Evolutionary conservation across 169 alveolate genomes (phyloP).

Genomic region (Cyclospora cayetanensis): DNA sequence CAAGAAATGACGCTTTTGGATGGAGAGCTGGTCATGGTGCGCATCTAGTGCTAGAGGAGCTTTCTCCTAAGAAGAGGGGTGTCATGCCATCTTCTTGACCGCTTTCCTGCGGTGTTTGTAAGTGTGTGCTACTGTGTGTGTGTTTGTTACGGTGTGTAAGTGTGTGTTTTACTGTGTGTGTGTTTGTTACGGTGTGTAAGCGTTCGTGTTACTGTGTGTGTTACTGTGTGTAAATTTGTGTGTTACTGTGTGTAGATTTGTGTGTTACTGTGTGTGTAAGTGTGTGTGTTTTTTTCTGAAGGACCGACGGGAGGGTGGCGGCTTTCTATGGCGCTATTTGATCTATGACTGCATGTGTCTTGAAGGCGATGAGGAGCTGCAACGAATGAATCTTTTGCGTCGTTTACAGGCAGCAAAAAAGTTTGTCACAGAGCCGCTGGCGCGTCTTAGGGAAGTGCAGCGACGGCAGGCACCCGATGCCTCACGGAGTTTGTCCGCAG

Average conservation of each 20-base stretch:
- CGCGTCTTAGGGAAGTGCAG: not conserved
- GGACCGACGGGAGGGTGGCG: slow-evolving; percentile 38
- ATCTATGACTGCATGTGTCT: slow-evolving; percentile 89
- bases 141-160: no score
- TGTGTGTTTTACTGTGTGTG: not conserved
- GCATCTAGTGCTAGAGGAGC: not conserved
- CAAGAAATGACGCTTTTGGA: slow-evolving; percentile 90
- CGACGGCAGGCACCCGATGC: not conserved
- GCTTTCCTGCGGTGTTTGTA: no score
- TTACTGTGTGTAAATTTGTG: no score
- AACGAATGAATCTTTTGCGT: slow-evolving; percentile 82
- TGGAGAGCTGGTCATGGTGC: slow-evolving; percentile 90
- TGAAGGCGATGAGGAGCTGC: slow-evolving; percentile 82
- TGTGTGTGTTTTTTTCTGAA: not conserved
- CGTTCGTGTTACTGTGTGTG: no score
- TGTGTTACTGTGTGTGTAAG: no score
- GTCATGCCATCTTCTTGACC: no score
- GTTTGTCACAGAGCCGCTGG: slow-evolving; percentile 80
- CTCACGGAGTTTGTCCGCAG: no score
- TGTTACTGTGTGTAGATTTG: no score
- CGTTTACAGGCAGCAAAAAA: slow-evolving; percentile 84
- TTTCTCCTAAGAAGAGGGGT: no score
- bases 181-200: no score
- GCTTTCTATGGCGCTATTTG: slow-evolving; percentile 77
- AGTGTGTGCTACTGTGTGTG: no score